These are phyloP conservation scores for Vigna mungo DNA, from an alignment of 306 rosid genomes.

Conservation along the genomic window DNA sequence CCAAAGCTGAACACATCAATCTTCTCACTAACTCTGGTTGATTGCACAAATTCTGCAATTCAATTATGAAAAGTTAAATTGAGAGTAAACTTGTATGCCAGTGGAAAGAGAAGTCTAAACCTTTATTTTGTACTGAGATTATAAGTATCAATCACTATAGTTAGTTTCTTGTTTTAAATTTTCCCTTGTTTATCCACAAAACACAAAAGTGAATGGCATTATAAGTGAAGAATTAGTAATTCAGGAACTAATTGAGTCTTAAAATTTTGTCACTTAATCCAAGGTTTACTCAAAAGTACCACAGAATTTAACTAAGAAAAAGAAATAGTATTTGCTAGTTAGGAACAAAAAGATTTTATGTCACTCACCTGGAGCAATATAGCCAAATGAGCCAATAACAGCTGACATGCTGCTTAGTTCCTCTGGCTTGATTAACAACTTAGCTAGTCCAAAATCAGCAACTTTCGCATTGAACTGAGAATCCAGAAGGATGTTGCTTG, in stretches of 20 bases:
- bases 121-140: not conserved
- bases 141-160: not conserved
- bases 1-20: conserved; percentile 86
- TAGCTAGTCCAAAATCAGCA: conserved; percentile 51
- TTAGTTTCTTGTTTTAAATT: not conserved
- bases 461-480: conserved; percentile 52
- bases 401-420: conserved; percentile 46
- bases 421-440: conserved; percentile 43
- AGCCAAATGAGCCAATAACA: conserved; percentile 52
- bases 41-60: conserved; percentile 49
- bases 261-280: not conserved
- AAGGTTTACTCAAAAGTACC: not conserved
- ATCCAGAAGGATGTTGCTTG: conserved; percentile 54
- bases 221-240: not conserved
- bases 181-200: not conserved
- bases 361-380: conserved; percentile 51
- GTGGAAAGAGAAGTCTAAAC: not conserved
- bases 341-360: conserved; percentile 18
- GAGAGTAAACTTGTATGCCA: not conserved
- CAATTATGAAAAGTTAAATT: not conserved
- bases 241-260: not conserved
- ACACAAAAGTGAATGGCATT: not conserved
- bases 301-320: not conserved
- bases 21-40: conserved; percentile 54
- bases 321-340: conserved; percentile 18